Evolutionary conservation across 108 stramenopile species (phyloP).

Genomic region (Cyclotella distinguenda): DNA sequence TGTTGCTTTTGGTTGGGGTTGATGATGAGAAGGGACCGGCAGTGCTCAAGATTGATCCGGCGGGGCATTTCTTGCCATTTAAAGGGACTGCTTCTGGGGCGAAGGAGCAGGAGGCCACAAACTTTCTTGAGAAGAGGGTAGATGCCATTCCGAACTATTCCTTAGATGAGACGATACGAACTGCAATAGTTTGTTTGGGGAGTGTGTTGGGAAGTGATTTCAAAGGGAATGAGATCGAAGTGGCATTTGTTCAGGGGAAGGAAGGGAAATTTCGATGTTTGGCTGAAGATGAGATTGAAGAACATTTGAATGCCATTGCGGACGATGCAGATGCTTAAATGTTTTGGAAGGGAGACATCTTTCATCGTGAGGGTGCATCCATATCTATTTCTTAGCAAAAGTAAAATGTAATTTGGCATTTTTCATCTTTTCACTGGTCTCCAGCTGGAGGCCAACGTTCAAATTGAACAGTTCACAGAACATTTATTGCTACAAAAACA

Average conservation of each 20-base stretch:
- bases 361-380: neutral
- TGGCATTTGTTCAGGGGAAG: constrained; percentile 79
- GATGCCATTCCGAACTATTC: constrained; percentile 63
- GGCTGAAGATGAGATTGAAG: constrained; percentile 94
- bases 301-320: constrained; percentile 96
- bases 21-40: constrained; percentile 98
- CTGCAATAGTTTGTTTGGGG: constrained; percentile 93
- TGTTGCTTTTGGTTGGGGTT: constrained; percentile 89
- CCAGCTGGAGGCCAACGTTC: no score
- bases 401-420: neutral
- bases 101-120: constrained; percentile 98
- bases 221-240: constrained; percentile 95
- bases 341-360: neutral
- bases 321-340: constrained; percentile 90
- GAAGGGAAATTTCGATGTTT: constrained; percentile 78
- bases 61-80: constrained; percentile 97
- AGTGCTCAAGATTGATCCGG: constrained; percentile 97
- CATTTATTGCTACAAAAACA: no score
- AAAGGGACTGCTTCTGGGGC: constrained; percentile 90
- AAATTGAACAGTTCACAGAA: no score
- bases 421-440: no score
- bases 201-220: constrained; percentile 95
- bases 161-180: constrained; percentile 69
- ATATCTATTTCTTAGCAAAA: neutral
- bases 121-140: constrained; percentile 97